Evolutionary conservation across 78 protist species (phyloP).

Genomic region (Dictyostelium intermedium): DNA sequence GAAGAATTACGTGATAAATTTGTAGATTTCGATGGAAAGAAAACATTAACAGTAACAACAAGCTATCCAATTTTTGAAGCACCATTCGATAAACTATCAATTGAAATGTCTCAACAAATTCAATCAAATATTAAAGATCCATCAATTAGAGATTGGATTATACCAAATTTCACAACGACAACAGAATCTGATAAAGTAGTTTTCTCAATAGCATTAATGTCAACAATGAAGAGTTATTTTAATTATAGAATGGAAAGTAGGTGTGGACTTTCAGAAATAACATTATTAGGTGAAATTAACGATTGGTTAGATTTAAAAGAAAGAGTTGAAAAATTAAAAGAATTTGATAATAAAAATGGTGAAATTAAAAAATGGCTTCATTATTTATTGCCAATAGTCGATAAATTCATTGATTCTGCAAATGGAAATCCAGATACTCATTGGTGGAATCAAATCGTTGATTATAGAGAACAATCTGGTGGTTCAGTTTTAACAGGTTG

Average conservation of each 20-base stretch:
- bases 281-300: conserved; percentile 39
- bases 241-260: neutral
- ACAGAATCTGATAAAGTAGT: conserved; percentile 22
- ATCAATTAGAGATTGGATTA: conserved; percentile 6
- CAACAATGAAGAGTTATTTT: conserved; percentile 58
- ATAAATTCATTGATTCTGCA: conserved; percentile 20
- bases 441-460: conserved; percentile 52
- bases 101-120: conserved; percentile 11
- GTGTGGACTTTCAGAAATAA: conserved; percentile 69
- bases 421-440: neutral
- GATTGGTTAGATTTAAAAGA: conserved; percentile 55
- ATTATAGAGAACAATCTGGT: neutral
- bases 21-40: conserved; percentile 15
- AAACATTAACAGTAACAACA: neutral
- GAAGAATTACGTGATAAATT: conserved; percentile 13
- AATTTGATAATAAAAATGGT: neutral
- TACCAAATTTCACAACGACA: conserved; percentile 46
- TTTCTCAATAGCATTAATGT: conserved; percentile 47
- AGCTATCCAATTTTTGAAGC: neutral
- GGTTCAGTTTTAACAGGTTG: neutral
- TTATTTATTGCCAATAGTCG: conserved; percentile 24
- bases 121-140: conserved; percentile 32
- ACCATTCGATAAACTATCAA: neutral
- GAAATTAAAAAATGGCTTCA: conserved; percentile 59
- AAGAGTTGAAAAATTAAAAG: neutral